Evolutionary conservation across 2,329 filamentous ascomycete species (phyloP).

Genomic region (Talaromyces sp.): DNA sequence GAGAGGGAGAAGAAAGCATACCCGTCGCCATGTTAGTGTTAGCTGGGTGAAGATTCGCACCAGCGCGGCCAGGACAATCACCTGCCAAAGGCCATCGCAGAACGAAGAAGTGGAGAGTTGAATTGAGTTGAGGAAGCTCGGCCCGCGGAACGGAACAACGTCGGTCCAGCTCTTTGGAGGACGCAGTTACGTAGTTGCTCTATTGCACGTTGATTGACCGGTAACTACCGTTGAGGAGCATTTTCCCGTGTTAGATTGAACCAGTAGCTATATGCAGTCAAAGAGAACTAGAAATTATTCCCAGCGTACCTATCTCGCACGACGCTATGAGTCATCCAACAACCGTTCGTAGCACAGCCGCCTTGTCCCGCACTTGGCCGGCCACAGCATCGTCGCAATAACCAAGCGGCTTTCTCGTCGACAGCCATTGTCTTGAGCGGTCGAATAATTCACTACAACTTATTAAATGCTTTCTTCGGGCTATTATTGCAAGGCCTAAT

Average conservation of each 20-base stretch:
- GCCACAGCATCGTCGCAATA: background rate
- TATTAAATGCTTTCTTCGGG: background rate
- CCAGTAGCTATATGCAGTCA: no score
- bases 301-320: background rate
- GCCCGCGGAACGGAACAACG: conserved; percentile 3
- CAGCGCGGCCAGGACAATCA: background rate
- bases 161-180: background rate
- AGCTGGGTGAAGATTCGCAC: background rate
- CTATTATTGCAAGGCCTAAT: background rate
- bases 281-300: background rate
- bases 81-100: background rate
- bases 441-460: no score
- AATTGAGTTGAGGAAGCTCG: background rate
- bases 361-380: background rate
- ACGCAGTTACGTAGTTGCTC: background rate
- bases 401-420: background rate
- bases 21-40: conserved; percentile 13
- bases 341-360: background rate
- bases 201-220: background rate
- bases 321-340: background rate
- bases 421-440: background rate
- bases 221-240: no score
- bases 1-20: background rate
- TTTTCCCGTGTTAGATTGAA: background rate
- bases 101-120: no score